phyloP scores from a whole-genome alignment of 805 yeast species.

The Clavispora phyllophila region DNA sequence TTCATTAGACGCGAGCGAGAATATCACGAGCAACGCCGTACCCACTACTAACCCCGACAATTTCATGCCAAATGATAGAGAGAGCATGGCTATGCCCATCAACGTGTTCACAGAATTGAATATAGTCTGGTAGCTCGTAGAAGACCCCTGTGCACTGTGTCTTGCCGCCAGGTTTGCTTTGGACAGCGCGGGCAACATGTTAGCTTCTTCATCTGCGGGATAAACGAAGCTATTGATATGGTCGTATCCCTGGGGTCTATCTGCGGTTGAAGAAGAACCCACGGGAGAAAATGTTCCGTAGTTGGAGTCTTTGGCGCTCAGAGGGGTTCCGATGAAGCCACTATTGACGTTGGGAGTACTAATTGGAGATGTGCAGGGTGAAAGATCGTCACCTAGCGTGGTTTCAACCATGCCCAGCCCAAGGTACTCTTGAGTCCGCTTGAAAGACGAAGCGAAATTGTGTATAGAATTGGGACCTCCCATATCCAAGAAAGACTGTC shows the following conservation, averaged over 20 bases:
- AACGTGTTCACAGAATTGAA: conserved; percentile 75
- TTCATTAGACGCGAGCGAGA: conserved; percentile 46
- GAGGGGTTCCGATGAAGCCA: background rate
- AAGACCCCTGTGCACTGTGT: conserved; percentile 5
- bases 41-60: conserved; percentile 67
- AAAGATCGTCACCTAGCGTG: conserved; percentile 3
- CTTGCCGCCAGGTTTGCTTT: conserved; percentile 1
- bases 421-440: conserved; percentile 27
- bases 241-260: conserved; percentile 1
- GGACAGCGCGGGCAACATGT: background rate
- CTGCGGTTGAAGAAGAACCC: background rate
- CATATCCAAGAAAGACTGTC: conserved; percentile 26
- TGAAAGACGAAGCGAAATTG: conserved; percentile 38
- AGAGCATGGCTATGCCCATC: conserved; percentile 70
- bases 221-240: conserved; percentile 15
- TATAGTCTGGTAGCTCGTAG: conserved; percentile 67
- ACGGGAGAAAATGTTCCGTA: background rate
- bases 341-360: background rate
- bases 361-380: conserved; percentile 12
- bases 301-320: background rate
- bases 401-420: conserved; percentile 3
- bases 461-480: conserved; percentile 34
- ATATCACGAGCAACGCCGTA: conserved; percentile 31
- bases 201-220: conserved; percentile 13
- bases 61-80: conserved; percentile 65